phyloP scores from a whole-genome alignment of 331 rosid genomes.

The Quercus tomentella region DNA sequence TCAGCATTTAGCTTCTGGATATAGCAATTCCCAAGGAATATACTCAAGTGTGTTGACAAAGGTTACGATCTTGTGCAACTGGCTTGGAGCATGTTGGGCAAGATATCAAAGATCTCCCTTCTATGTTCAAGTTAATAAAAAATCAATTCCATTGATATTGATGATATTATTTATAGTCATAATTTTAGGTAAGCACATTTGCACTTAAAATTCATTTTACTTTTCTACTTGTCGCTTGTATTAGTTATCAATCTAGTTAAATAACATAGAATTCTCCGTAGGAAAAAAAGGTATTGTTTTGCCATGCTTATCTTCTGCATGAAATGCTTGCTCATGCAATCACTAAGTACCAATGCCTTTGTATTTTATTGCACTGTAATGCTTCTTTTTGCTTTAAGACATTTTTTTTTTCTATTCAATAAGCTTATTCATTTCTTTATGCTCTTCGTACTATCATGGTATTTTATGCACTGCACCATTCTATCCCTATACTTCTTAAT shows the following conservation, averaged over 20 bases:
- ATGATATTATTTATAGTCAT: slow-evolving; percentile 5
- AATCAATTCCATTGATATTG: slow-evolving; percentile 12
- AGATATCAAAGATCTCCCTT: slow-evolving; percentile 22
- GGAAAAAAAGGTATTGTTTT: neutral
- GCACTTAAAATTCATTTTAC: neutral
- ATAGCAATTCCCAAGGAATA: neutral
- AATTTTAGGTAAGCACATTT: slow-evolving; percentile 20
- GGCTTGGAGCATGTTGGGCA: slow-evolving; percentile 21
- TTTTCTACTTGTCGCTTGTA: neutral
- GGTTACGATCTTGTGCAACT: slow-evolving; percentile 14
- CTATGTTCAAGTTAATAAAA: slow-evolving; percentile 7
- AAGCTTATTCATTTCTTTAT: neutral
- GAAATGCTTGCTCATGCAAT: neutral
- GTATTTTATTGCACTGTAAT: neutral
- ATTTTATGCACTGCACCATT: neutral
- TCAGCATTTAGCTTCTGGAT: neutral
- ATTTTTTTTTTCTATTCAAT: neutral
- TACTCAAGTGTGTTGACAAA: neutral
- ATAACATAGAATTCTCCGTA: neutral
- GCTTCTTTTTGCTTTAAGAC: neutral
- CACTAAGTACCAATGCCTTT: neutral
- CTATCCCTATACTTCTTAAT: neutral
- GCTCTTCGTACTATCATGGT: neutral
- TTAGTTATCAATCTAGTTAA: neutral
- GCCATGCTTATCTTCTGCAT: neutral